Evolutionary conservation across 2,329 filamentous ascomycete genomes (phyloP).

Genomic region (Verticillium isaacii): DNA sequence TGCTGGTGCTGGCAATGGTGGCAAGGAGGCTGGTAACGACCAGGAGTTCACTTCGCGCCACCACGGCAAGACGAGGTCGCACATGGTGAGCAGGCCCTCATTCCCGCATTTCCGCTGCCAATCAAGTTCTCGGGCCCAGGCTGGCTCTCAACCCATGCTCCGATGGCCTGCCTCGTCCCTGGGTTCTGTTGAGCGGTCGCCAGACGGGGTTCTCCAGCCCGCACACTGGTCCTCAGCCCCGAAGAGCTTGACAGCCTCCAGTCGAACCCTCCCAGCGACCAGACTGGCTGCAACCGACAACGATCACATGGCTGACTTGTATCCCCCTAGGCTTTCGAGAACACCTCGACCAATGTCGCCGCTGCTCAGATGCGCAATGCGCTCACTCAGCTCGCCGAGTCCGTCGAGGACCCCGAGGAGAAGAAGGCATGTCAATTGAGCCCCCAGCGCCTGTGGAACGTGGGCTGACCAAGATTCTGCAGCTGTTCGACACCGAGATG

Average conservation of each 20-base stretch:
- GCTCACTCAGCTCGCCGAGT: slow-evolving; percentile 87
- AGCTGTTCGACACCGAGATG: slow-evolving; percentile 98
- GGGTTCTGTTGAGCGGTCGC: too few species aligned
- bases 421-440: slow-evolving; percentile 64
- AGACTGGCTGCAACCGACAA: background rate
- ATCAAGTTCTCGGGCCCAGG: background rate
- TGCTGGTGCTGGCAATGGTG: slow-evolving; percentile 33
- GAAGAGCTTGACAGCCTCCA: background rate
- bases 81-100: slow-evolving; percentile 60
- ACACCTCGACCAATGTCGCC: slow-evolving; percentile 96
- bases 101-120: background rate
- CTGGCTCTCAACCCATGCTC: background rate
- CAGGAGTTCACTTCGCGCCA: slow-evolving; percentile 58
- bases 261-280: background rate
- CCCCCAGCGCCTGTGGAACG: background rate
- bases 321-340: slow-evolving; percentile 80
- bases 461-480: slow-evolving; percentile 13
- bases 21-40: slow-evolving; percentile 37
- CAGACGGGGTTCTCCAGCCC: background rate
- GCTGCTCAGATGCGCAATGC: slow-evolving; percentile 99
- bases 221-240: background rate
- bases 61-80: slow-evolving; percentile 80
- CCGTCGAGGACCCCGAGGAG: slow-evolving; percentile 73
- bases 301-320: background rate
- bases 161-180: background rate